These are phyloP conservation scores for Ustilago tritici DNA, from an alignment of 1,284 basidiomycete species.

Conservation along the genomic window DNA sequence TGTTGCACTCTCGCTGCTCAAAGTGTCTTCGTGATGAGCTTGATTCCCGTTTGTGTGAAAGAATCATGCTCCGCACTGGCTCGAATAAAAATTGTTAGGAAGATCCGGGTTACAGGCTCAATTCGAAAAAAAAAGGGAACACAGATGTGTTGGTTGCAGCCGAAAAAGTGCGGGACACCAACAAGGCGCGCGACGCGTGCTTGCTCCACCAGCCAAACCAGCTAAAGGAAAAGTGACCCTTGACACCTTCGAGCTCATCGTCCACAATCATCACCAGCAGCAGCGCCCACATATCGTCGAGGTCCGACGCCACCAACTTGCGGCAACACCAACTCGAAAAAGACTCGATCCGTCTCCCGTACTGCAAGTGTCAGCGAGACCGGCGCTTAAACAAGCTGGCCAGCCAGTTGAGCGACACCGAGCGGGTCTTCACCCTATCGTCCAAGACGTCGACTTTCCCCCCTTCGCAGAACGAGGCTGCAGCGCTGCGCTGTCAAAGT, in stretches of 20 bases:
- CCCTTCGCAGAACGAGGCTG: background rate
- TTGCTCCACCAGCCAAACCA: background rate
- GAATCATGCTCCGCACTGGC: background rate
- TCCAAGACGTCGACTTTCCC: background rate
- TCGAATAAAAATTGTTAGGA: background rate
- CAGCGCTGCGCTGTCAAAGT: background rate
- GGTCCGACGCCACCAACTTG: background rate
- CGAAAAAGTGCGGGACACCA: background rate
- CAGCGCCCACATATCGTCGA: background rate
- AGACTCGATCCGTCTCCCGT: too few relatives aligned
- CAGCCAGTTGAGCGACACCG: too few relatives aligned
- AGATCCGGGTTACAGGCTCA: background rate
- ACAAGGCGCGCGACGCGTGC: constrained; percentile 29
- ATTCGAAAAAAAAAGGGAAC: background rate
- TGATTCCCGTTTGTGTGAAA: background rate
- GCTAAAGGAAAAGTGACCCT: constrained; percentile 28
- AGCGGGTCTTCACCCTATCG: background rate
- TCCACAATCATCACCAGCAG: background rate
- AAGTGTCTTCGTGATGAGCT: background rate
- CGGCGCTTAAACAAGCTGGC: too few relatives aligned
- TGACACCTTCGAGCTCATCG: constrained; percentile 5
- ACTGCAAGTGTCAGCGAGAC: background rate
- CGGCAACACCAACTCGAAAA: background rate
- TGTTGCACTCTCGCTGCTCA: background rate
- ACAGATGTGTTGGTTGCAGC: constrained; percentile 10